Evolutionary conservation across 2,329 filamentous ascomycete genomes (phyloP), one percentile per base, ranked within the genome.

Genomic region (Lasiodiplodia gonubiensis): DNA sequence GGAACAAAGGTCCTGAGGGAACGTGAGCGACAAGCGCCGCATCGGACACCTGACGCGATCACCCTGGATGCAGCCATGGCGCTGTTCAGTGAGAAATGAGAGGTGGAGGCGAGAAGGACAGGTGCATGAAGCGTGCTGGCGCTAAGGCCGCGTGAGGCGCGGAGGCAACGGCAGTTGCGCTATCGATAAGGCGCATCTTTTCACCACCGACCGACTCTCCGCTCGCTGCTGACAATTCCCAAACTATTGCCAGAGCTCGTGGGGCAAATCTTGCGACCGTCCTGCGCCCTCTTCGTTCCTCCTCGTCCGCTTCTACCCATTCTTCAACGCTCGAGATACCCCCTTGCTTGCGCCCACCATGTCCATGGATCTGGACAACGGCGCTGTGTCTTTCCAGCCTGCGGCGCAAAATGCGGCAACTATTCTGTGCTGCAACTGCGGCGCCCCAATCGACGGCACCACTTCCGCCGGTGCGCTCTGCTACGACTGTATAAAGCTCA

Each of bases 391-490:
- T 59, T 79, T 82, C 70, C 77, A 76, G 68, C 77, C 80, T 68
- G 72, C 72, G 57, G 72, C 75, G 35, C 77, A 78, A 69, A 80
- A 72, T 68, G 75, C 82, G 70, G 87, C 88, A 70, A 90, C 88
- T n/a, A 97, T 98, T 77, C 91, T 99, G 68, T 99, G 95, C 82
- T 97, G 93, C 84, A 97, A 98, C 85, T 99, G 95, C 80, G 95
- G 94, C 76, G 93, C 92, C 69, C 90, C 94, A 48, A 97, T 99
- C 75, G 94, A 97, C 80, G 95, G 95, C 60, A 68, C 67, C 14
- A 49, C 52, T 16, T 86, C 92, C 30, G 90, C 91, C 64, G 93
- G 93, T 70, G 94, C 95, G 49, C 89, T 97, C 67, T 99, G 95
- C 83, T 93, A 93, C 80, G 94, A 98, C 84, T 98, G 95, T 80